Evolutionary conservation across 208 protist genomes (phyloP).

Genomic region (Trypanosoma brucei): DNA sequence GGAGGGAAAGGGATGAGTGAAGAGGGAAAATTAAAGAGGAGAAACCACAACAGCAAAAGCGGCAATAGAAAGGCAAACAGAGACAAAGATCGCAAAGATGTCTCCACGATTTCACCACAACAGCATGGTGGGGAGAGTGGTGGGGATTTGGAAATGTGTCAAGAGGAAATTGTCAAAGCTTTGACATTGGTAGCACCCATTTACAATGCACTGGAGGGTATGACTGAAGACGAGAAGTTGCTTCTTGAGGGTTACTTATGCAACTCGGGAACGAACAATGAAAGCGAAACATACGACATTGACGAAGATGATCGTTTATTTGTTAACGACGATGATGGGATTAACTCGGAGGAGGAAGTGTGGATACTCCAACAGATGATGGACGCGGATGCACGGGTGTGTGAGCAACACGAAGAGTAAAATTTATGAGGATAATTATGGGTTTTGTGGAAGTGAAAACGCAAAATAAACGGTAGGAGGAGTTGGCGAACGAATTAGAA

Average conservation of each 20-base stretch:
- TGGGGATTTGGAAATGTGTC: not conserved
- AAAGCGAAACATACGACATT: slow-evolving; percentile 3
- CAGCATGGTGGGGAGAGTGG: not conserved
- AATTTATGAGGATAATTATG: not conserved
- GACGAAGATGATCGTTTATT: slow-evolving; percentile 37
- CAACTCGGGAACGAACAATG: not conserved
- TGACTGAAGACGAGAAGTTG: slow-evolving; percentile 5
- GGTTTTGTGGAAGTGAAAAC: too few species aligned
- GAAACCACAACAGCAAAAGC: too few species aligned
- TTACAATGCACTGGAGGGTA: slow-evolving; percentile 1
- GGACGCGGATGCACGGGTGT: slow-evolving; percentile 8
- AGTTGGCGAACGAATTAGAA: too few species aligned
- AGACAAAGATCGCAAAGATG: not conserved
- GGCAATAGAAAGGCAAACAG: not conserved
- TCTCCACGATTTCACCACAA: not conserved
- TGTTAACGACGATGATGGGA: slow-evolving; percentile 50
- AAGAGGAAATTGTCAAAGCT: not conserved
- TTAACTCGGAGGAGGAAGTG: slow-evolving; percentile 69
- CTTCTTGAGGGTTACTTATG: slow-evolving; percentile 20
- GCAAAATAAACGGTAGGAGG: too few species aligned
- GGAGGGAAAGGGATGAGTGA: too few species aligned
- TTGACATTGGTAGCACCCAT: too few species aligned
- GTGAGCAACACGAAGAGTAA: slow-evolving; percentile 3
- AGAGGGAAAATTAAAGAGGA: too few species aligned
- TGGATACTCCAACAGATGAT: slow-evolving; percentile 87